Evolutionary conservation across 2,329 filamentous ascomycete genomes (phyloP), one percentile per base, ranked within the genome.

Genomic region (Aureobasidium musti): DNA sequence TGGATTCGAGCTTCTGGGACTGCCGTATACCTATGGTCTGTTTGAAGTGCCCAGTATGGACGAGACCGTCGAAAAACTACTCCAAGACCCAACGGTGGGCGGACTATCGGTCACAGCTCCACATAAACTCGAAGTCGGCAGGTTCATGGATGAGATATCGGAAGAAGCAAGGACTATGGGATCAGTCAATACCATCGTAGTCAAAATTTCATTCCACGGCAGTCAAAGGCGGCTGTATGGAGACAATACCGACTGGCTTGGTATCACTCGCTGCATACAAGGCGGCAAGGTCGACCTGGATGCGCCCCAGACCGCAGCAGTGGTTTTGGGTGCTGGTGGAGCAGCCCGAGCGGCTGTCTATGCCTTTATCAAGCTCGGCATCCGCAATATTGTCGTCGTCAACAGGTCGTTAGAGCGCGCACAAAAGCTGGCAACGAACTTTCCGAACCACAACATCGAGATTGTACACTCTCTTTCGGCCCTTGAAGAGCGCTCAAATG

Each of bases 231-330:
- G 21, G 5, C 57, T 61, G 1, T 47, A 26, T 17, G 41, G 41
- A 17, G 43, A 61, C 26, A 61, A 61, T 19, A 61, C 57, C 3
- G 57, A 61, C 19, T 61, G 57, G 57, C 39, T 47, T 33, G 57
- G 57, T 5, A 61, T 61, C 19, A 47, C 41, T 11, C 57, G 57
- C 19, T 61, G 57, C 13, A 61, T 61, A 8, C 30, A 45, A 35
- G 33, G 61, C 14, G 41, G 57, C 19, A 30, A 33, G 21, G 10
- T 45, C 14, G 19, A 54, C 17, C 13, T 49, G 1, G n/a, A 49
- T 13, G 5, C 21, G 10, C 2, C 17, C 1, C 28, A n/a, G 13
- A 47, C 43, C 5, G 35, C 57, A 47, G 57, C 39, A 14, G 28
- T 61, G n/a, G 57, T 61, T 2, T 23, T 61, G 26, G 57, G 57